Evolutionary conservation across 306 rosid species (phyloP).

Genomic region (Canavalia gladiata): DNA sequence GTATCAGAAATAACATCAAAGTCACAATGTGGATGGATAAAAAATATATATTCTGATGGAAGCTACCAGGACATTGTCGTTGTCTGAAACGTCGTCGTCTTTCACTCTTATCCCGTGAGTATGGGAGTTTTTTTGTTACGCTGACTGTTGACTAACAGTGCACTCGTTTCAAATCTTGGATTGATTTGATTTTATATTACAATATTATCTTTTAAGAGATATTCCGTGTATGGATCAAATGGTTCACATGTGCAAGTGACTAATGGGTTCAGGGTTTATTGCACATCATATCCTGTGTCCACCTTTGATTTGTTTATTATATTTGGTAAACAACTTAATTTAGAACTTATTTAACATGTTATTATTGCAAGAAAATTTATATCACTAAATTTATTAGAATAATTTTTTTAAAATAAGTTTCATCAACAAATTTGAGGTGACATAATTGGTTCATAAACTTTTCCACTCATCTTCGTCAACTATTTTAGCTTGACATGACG

Average conservation of each 20-base stretch:
- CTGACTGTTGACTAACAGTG: background rate
- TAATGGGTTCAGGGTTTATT: background rate
- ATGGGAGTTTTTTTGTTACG: constrained; percentile 3
- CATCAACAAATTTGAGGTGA: too few relatives aligned
- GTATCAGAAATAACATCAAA: background rate
- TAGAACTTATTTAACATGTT: too few relatives aligned
- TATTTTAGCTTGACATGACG: background rate
- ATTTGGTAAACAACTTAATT: too few relatives aligned
- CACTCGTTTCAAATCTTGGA: background rate
- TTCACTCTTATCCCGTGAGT: background rate
- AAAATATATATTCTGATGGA: too few relatives aligned
- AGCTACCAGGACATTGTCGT: too few relatives aligned
- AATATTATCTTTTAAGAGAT: background rate
- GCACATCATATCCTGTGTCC: background rate
- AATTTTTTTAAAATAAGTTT: too few relatives aligned
- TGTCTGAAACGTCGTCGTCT: background rate
- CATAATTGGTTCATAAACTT: too few relatives aligned
- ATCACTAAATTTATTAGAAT: too few relatives aligned
- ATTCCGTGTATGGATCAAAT: background rate
- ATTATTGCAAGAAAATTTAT: too few relatives aligned
- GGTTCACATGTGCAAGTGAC: background rate
- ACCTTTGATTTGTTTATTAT: background rate
- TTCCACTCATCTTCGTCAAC: background rate
- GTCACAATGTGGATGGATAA: background rate
- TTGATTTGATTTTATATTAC: background rate